Conservation (phyloP, 2,329 filamentous ascomycete species). For the Pseudocercospora musae region DNA sequence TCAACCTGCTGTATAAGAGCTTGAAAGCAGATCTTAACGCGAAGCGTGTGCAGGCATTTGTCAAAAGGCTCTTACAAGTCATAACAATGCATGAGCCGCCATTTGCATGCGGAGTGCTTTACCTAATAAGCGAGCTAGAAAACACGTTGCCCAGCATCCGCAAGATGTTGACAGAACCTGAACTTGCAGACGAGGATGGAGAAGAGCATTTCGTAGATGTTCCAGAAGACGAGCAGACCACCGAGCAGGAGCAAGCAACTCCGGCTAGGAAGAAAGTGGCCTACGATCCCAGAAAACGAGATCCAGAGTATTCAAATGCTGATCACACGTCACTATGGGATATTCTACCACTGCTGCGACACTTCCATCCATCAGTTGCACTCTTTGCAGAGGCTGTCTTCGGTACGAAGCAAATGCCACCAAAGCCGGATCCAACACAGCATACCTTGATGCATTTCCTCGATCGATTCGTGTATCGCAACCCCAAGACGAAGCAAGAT, state of each 20-base stretch:
- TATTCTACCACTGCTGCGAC: constrained; percentile 70
- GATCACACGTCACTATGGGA: constrained; percentile 94
- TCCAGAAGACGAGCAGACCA: constrained; percentile 51
- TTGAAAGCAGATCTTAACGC: constrained; percentile 87
- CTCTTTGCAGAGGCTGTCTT: constrained; percentile 72
- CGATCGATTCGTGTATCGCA: constrained; percentile 97
- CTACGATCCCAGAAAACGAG: constrained; percentile 87
- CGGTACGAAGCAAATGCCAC: constrained; percentile 65
- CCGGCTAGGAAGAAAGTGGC: constrained; percentile 31
- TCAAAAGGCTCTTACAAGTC: constrained; percentile 87
- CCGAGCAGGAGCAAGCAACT: constrained; percentile 24
- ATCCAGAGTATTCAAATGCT: constrained; percentile 91
- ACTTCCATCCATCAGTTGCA: constrained; percentile 91
- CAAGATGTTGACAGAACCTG: constrained; percentile 74
- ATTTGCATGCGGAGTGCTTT: constrained; percentile 90
- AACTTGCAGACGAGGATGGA: constrained; percentile 70
- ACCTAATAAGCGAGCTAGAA: constrained; percentile 78
- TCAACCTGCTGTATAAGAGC: constrained; percentile 85
- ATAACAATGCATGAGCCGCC: constrained; percentile 85
- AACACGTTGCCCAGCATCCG: constrained; percentile 75
- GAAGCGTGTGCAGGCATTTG: constrained; percentile 90
- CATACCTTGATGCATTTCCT: constrained; percentile 94
- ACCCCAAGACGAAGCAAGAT: constrained; percentile 65
- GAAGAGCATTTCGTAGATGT: constrained; percentile 69
- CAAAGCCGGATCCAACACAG: constrained; percentile 85